Evolutionary conservation across 768 basidiomycete species (phyloP).

Genomic region (Floccularia luteovirens): DNA sequence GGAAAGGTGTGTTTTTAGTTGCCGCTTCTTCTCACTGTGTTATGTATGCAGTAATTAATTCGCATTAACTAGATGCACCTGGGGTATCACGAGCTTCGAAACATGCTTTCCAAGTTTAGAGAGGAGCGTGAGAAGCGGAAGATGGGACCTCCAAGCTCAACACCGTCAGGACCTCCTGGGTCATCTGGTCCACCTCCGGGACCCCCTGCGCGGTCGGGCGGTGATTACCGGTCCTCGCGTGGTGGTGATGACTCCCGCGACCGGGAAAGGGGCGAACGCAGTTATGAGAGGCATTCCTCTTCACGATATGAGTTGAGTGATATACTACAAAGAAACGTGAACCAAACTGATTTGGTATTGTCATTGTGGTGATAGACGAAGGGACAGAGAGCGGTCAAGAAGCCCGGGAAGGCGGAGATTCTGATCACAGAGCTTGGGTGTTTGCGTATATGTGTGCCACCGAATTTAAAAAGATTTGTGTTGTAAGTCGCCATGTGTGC

Average conservation of each 20-base stretch:
- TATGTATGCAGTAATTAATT: constrained; percentile 4
- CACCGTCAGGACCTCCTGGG: constrained; percentile 26
- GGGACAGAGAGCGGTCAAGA: constrained; percentile 69
- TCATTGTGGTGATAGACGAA: constrained; percentile 50
- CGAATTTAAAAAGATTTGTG: not conserved
- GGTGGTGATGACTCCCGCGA: constrained; percentile 56
- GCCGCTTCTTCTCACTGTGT: not conserved
- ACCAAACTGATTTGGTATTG: constrained; percentile 17
- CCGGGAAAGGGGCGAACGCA: constrained; percentile 58
- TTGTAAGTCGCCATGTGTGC: constrained; percentile 8
- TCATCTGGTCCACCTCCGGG: constrained; percentile 29
- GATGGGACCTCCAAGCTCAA: constrained; percentile 38
- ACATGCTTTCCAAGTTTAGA: constrained; percentile 85
- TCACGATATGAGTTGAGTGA: constrained; percentile 77
- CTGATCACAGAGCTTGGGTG: constrained; percentile 19
- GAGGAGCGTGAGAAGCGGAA: constrained; percentile 86
- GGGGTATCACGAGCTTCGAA: constrained; percentile 96
- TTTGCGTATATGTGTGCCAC: constrained; percentile 2
- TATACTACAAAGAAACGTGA: constrained; percentile 17
- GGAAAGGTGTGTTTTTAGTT: constrained; percentile 72
- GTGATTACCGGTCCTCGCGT: constrained; percentile 52
- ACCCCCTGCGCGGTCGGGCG: constrained; percentile 30
- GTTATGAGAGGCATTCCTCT: constrained; percentile 60
- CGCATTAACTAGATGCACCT: constrained; percentile 79
- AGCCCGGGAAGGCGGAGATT: constrained; percentile 62